Evolutionary conservation across 257 asterid genomes (phyloP), one percentile per base, ranked within the genome.

Genomic region (Phtheirospermum japonicum): DNA sequence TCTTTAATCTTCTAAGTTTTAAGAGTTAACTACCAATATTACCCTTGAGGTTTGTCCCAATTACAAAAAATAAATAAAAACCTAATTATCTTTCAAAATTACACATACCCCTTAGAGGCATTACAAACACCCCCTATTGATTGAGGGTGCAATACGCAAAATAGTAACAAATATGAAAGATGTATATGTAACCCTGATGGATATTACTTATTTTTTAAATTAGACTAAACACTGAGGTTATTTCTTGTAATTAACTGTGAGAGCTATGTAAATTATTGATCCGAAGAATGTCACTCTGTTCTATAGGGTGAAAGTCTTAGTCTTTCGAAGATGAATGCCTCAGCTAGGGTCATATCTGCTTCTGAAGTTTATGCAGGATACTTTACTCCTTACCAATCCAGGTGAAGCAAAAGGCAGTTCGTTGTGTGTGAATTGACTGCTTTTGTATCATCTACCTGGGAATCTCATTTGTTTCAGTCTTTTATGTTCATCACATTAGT

Each of bases 311-410:
- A 81, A 71, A 86, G 98, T 77, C 81, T 86, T 58, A 83, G 93
- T 73, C 49, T 73, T 16, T 49, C 65, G 14, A 76, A 71, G 63
- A 85, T 83, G 86, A 77, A 80, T 4, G 54, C 69, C 45, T 58
- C 84, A 0, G 71, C 90, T 57, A 61, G 52, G 45, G 81, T 84
- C 70, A 84, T 91, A 57, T 72, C 92, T 19, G 97, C 97, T 42
- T 77, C 97, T 45, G 84, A 83, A 74, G 95, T 97, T 51, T 65
- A 77, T 76, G 88, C 76, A 8, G 98, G 98, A 67, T 86, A 84
- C 75, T 91, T 91, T 78, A 91, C 98, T 65, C 95, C 98, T 34
- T 86, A 88, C 75, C 98, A 91, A 86, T 88, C 97, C 95, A 91
- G 98, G 97, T 91, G 97, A 88, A 88, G 85, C 76, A 66, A 69